phyloP scores from a whole-genome alignment of 768 basidiomycete genomes.

The Bullera alba region DNA sequence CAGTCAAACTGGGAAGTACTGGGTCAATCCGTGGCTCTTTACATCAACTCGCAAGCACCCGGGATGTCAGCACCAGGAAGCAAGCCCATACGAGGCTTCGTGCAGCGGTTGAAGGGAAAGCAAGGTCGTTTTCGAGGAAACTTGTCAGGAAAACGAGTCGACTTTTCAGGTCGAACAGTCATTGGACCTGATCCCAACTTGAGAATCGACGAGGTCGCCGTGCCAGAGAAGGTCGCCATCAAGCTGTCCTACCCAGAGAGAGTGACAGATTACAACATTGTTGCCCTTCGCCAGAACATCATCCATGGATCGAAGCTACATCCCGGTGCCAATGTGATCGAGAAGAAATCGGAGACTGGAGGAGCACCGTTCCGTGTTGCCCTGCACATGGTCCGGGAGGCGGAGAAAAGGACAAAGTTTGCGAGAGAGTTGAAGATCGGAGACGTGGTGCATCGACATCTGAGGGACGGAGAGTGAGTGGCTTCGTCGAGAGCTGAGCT shows the following conservation, averaged over 20 bases:
- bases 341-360: constrained; percentile 17
- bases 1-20: constrained; percentile 95
- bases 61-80: constrained; percentile 77
- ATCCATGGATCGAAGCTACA: constrained; percentile 83
- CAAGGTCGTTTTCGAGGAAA: constrained; percentile 98
- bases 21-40: constrained; percentile 89
- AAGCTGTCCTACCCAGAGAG: constrained; percentile 93
- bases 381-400: constrained; percentile 32
- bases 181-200: constrained; percentile 99
- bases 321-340: constrained; percentile 72
- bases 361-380: constrained; percentile 22
- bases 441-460: constrained; percentile 88
- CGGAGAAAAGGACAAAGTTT: constrained; percentile 46
- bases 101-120: constrained; percentile 95
- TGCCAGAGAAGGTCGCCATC: constrained; percentile 90
- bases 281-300: constrained; percentile 64
- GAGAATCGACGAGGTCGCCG: constrained; percentile 95
- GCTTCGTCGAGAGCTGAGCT: not conserved
- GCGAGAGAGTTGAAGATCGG: constrained; percentile 78
- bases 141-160: constrained; percentile 95
- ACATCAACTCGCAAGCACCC: constrained; percentile 94
- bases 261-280: constrained; percentile 85
- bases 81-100: constrained; percentile 95
- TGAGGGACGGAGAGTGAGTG: constrained; percentile 77
- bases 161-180: constrained; percentile 95